Base-by-base conservation (phyloP, 225 moss, liverwort and hornwort genomes). In the Sphagnum contortum region DNA sequence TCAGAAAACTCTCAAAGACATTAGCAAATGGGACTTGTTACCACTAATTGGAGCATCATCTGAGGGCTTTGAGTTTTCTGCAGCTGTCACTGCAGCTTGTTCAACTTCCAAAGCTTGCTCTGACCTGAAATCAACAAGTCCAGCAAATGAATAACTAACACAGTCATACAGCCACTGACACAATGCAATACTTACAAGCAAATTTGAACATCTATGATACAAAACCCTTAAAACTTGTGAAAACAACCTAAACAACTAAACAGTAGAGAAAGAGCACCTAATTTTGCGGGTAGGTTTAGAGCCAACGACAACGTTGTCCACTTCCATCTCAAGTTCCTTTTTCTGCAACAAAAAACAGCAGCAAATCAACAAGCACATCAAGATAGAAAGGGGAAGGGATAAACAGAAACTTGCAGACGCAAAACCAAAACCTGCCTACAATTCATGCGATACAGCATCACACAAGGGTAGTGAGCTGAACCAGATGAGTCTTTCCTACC, bases 291-390 rank as follows among this genome's bases (percentile, higher is more conserved):
- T 81, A 48, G 95, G 92, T 79, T 90, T 96, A 12, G 92, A 81
- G 59, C 79, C 80, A 66, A 79, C 65, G 49, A 79, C 81, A 48
- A 90, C 92, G 74, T 78, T 84, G 65, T 92, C 92, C 71, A 96
- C 88, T 80, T 96, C 95, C 57, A 71, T 69, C 79, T 96, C 95
- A 52, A 96, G 77, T 81, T 96, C 95, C 64, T 92, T 96, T 81
- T 90, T 96, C 86, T 87, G 82, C 72, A 48, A 65, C 50, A 60
- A 44, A 47, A 65, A 59, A 66, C 6, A 60, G 53, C n/a, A 50
- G 53, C 8, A 7, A 65, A 4, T 49, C 12, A 5, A 65, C 9
- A 65, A 10, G 3, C 5, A 65, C n/a, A 49, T 11, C 48, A 4
- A 7, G 7, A 6, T 3, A 8, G 4, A 49, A 49, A 10, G 53